Conservation (phyloP, 352 stramenopile genomes). For the Phytopythium vexans region DNA sequence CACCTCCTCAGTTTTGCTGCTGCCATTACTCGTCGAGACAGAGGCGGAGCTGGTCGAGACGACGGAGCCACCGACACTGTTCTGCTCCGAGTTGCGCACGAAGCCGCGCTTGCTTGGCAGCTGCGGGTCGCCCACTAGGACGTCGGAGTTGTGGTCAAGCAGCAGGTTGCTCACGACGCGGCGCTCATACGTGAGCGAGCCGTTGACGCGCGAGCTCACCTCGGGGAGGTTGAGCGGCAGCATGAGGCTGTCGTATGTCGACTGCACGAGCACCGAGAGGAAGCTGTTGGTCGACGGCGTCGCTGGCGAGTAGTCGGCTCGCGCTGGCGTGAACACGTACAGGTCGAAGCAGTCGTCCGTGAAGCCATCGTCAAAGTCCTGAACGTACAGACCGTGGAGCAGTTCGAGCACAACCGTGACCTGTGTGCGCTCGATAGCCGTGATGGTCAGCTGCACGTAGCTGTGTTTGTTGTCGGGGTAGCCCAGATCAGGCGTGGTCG, state of each 20-base stretch:
- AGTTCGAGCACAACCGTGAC: constrained; percentile 93
- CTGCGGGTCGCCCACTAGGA: constrained; percentile 86
- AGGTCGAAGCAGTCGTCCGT: constrained; percentile 82
- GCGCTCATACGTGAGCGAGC: constrained; percentile 51
- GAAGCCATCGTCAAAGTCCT: constrained; percentile 86
- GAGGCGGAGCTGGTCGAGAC: constrained; percentile 6
- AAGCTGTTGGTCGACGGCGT: constrained; percentile 65
- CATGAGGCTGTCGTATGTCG: constrained; percentile 80
- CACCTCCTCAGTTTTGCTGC: constrained; percentile 12
- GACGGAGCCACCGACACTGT: constrained; percentile 33
- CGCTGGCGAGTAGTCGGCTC: constrained; percentile 59
- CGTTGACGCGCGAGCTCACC: constrained; percentile 41
- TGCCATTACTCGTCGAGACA: constrained; percentile 8
- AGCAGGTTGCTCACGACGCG: constrained; percentile 81
- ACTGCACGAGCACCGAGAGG: constrained; percentile 81
- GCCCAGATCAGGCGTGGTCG: constrained; percentile 44
- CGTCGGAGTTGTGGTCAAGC: constrained; percentile 90
- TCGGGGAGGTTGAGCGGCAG: constrained; percentile 94
- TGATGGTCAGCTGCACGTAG: constrained; percentile 90
- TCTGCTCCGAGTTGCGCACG: constrained; percentile 62
- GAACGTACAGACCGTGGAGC: constrained; percentile 91
- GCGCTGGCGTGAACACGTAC: constrained; percentile 84
- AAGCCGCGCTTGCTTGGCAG: constrained; percentile 50
- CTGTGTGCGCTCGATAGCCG: constrained; percentile 73
- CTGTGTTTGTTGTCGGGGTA: constrained; percentile 96